Evolutionary conservation across 2,329 filamentous ascomycete genomes (phyloP).

Genomic region (Trichoderma asperellum): DNA sequence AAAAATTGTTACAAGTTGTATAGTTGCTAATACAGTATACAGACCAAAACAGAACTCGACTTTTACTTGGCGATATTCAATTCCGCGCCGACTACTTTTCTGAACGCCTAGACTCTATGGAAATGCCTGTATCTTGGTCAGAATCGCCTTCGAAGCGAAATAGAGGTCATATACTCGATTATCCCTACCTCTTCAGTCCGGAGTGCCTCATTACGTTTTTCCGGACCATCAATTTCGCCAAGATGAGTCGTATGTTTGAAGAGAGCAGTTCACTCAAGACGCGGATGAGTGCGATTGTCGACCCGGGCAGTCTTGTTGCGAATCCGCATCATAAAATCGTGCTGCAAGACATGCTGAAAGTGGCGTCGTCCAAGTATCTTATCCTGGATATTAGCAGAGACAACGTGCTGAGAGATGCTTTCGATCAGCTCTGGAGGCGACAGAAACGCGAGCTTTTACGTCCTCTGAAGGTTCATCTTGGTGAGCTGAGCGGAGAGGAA

Average conservation of each 20-base stretch:
- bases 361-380: constrained; percentile 71
- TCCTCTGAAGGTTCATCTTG: constrained; percentile 86
- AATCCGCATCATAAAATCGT: constrained; percentile 63
- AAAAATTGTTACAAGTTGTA: no score
- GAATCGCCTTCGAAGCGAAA: constrained; percentile 63
- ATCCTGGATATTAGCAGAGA: constrained; percentile 70
- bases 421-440: constrained; percentile 88
- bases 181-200: constrained; percentile 77
- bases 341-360: constrained; percentile 65
- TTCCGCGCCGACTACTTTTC: constrained; percentile 78
- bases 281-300: constrained; percentile 60
- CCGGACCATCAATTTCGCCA: constrained; percentile 81
- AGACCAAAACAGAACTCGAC: constrained; percentile 65
- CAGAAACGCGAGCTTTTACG: constrained; percentile 80
- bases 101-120: constrained; percentile 73
- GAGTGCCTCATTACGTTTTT: constrained; percentile 80
- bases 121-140: constrained; percentile 74
- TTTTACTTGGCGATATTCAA: constrained; percentile 68
- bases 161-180: constrained; percentile 75
- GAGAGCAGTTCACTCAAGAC: constrained; percentile 63
- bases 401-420: constrained; percentile 70
- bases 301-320: constrained; percentile 58
- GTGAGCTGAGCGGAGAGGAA: constrained; percentile 80
- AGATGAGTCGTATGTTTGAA: constrained; percentile 81
- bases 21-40: background rate